These are phyloP conservation scores for Cenchrus purpureus DNA, from an alignment of 176 grass and related monocot species.

Conservation along the genomic window DNA sequence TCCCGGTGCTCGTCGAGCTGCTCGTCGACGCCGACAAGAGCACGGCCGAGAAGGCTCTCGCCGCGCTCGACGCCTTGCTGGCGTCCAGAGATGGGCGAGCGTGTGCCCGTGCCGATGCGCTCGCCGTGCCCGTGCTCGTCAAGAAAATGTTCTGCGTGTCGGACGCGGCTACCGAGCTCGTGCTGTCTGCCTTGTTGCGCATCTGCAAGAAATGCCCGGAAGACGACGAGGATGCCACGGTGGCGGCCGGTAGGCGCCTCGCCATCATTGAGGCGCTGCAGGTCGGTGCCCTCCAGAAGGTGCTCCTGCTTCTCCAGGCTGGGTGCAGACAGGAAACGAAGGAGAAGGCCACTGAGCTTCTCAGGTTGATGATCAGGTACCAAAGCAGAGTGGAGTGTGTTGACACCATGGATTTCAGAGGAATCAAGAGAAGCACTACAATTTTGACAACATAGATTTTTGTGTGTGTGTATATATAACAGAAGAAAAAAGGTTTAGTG, in stretches of 20 bases:
- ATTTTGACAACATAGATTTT: conserved; percentile 8
- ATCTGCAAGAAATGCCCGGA: conserved; percentile 46
- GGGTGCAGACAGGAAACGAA: conserved; percentile 47
- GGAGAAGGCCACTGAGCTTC: conserved; percentile 54
- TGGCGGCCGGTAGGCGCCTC: background rate
- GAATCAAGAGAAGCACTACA: conserved; percentile 31
- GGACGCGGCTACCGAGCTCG: conserved; percentile 55
- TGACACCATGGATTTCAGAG: conserved; percentile 54
- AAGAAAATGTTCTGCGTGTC: conserved; percentile 69
- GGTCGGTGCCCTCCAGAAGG: conserved; percentile 61
- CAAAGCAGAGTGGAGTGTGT: conserved; percentile 33
- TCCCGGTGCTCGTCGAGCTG: conserved; percentile 44
- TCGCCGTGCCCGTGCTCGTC: conserved; percentile 57
- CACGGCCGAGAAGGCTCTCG: conserved; percentile 60
- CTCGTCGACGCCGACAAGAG: conserved; percentile 55
- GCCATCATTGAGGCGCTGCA: conserved; percentile 42
- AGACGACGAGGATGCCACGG: background rate
- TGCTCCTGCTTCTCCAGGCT: conserved; percentile 59
- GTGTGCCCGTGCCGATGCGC: conserved; percentile 34
- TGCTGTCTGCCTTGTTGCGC: conserved; percentile 50
- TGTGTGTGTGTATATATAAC: background rate
- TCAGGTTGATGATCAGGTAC: conserved; percentile 54
- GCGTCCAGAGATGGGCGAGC: conserved; percentile 31
- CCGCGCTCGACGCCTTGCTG: conserved; percentile 52
- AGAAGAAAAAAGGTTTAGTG: background rate